These are phyloP conservation scores for Tetracladium maxilliforme DNA, from an alignment of 2,329 filamentous ascomycete species.

Conservation along the genomic window DNA sequence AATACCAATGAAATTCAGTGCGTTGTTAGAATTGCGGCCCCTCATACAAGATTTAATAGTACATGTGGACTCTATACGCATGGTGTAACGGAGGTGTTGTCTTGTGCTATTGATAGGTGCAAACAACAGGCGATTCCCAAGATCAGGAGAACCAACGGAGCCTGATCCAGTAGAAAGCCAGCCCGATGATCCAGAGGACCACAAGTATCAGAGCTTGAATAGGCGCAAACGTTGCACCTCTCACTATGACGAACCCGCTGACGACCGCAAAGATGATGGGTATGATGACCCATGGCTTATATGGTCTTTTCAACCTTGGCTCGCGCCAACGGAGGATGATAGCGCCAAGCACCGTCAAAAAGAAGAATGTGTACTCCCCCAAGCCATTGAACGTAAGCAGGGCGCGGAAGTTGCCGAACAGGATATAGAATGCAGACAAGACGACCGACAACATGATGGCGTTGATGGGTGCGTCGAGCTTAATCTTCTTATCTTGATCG, in stretches of 20 bases:
- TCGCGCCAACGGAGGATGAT: constrained; percentile 40
- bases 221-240: constrained; percentile 44
- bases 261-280: constrained; percentile 38
- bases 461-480: constrained; percentile 36
- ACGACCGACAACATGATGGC: constrained; percentile 32
- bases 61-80: too few relatives aligned
- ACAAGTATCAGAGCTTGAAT: constrained; percentile 35
- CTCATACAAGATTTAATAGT: too few relatives aligned
- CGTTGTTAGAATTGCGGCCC: too few relatives aligned
- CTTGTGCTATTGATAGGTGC: too few relatives aligned
- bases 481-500: constrained; percentile 6
- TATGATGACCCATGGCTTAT: constrained; percentile 33
- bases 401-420: constrained; percentile 44
- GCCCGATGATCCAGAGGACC: constrained; percentile 31
- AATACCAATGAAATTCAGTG: too few relatives aligned
- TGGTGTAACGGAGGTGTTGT: too few relatives aligned
- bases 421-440: constrained; percentile 39
- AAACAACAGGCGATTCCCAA: too few relatives aligned
- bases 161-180: constrained; percentile 21
- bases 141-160: too few relatives aligned
- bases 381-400: constrained; percentile 45
- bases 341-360: constrained; percentile 43
- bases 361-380: constrained; percentile 49
- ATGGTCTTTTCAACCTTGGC: constrained; percentile 36
- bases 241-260: constrained; percentile 42